Conservation (phyloP, 805 yeast species). For the Candida xyloterini region DNA sequence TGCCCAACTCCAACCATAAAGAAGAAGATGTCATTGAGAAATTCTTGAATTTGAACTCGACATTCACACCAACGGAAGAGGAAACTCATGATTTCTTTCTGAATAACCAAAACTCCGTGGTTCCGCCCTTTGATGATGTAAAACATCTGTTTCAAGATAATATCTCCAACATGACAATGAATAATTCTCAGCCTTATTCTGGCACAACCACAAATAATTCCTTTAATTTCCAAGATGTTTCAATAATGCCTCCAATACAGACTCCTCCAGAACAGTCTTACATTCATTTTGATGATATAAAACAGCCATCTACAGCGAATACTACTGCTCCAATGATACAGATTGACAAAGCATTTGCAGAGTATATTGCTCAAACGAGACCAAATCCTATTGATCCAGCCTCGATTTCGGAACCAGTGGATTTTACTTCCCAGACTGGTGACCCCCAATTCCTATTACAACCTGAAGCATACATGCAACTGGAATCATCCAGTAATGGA, state of each 20-base stretch:
- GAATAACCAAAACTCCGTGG: background rate
- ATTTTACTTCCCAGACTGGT: background rate
- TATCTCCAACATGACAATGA: background rate
- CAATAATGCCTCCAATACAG: background rate
- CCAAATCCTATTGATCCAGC: background rate
- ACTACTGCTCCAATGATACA: slow-evolving; percentile 12
- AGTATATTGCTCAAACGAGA: slow-evolving; percentile 2
- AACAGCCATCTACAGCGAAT: background rate
- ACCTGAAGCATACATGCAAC: slow-evolving; percentile 14
- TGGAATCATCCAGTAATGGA: slow-evolving; percentile 1
- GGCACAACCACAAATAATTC: background rate
- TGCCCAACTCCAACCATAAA: background rate
- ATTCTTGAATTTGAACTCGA: slow-evolving; percentile 5
- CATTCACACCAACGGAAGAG: slow-evolving; percentile 3
- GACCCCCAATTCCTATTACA: slow-evolving; percentile 7
- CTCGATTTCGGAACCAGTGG: background rate
- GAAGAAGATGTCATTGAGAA: slow-evolving; percentile 10
- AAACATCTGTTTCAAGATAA: background rate
- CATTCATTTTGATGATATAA: slow-evolving; percentile 1
- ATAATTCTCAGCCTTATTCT: slow-evolving; percentile 1
- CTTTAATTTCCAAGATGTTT: background rate
- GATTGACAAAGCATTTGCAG: slow-evolving; percentile 17
- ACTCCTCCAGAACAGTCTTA: slow-evolving; percentile 5
- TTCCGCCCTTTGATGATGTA: background rate
- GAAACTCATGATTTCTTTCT: background rate